Percentiles rank a stretch among this genome's conserved stretches.
These are phyloP conservation scores for Podila minutissima DNA, from an alignment of 192 early-diverging fungal species.

Conservation along the genomic window DNA sequence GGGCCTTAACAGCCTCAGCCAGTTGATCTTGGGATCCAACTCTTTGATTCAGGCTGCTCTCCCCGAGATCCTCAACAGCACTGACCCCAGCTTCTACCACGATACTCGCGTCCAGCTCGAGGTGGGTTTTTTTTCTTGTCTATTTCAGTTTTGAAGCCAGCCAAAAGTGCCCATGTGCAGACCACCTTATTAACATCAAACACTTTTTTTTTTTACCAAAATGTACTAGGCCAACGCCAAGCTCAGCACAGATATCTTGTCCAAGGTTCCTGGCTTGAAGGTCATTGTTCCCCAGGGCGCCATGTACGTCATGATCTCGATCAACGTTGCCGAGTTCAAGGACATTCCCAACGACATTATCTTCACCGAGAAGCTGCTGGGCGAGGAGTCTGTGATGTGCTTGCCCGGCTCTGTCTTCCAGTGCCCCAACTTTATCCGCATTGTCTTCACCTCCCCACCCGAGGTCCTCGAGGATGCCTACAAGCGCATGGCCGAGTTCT, in stretches of 20 bases:
- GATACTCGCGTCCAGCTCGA: constrained; percentile 77
- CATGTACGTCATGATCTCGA: constrained; percentile 93
- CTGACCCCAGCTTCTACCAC: constrained; percentile 72
- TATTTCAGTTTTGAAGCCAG: no score
- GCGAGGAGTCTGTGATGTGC: constrained; percentile 86
- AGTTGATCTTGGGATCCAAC: constrained; percentile 84
- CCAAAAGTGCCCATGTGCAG: no score
- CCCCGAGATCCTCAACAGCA: constrained; percentile 79
- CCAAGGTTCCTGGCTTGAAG: constrained; percentile 74
- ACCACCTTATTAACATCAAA: no score
- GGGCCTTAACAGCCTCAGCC: constrained; percentile 77
- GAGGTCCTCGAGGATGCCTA: constrained; percentile 80
- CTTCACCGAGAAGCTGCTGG: constrained; percentile 82
- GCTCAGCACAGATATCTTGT: constrained; percentile 67
- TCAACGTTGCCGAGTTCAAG: constrained; percentile 73
- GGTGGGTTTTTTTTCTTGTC: constrained; percentile 7
- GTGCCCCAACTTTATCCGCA: constrained; percentile 81
- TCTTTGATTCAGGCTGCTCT: constrained; percentile 82
- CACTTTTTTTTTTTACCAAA: not conserved
- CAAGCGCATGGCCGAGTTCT: constrained; percentile 82
- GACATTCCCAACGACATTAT: constrained; percentile 82
- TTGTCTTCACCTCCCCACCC: constrained; percentile 83
- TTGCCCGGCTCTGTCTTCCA: constrained; percentile 87
- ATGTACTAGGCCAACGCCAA: constrained; percentile 65
- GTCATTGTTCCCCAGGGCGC: constrained; percentile 89